Conservation (phyloP, 305 asterid genomes). For the Salvia sclarea region DNA sequence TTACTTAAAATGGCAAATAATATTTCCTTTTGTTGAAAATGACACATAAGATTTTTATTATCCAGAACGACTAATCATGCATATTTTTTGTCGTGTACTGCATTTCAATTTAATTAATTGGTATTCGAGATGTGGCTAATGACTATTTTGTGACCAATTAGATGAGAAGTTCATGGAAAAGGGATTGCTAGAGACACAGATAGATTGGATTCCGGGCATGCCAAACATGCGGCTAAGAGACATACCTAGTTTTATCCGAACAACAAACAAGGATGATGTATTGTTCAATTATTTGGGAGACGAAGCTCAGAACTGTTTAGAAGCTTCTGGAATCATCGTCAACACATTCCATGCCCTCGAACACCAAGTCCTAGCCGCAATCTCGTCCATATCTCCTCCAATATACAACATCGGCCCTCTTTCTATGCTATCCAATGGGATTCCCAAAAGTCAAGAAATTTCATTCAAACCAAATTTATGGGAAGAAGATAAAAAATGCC, state of each 20-base stretch:
- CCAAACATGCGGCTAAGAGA: conserved; percentile 37
- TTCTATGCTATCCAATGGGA: background rate
- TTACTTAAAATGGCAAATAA: too few relatives aligned
- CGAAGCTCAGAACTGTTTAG: conserved; percentile 35
- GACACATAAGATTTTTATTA: too few relatives aligned
- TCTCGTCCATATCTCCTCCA: conserved; percentile 26
- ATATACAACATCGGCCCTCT: conserved; percentile 40
- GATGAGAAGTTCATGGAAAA: conserved; percentile 27
- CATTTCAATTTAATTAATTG: too few relatives aligned
- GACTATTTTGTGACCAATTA: background rate
- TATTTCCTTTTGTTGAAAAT: too few relatives aligned
- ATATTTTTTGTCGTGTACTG: too few relatives aligned
- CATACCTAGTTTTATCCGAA: conserved; percentile 38
- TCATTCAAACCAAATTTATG: conserved; percentile 32
- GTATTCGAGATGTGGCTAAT: too few relatives aligned
- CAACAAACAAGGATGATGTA: conserved; percentile 36
- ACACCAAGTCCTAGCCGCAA: conserved; percentile 29
- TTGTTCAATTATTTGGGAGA: conserved; percentile 35
- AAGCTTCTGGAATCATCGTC: conserved; percentile 41
- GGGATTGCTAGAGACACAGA: conserved; percentile 18
- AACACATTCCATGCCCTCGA: conserved; percentile 45
- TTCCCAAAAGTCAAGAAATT: conserved; percentile 15
- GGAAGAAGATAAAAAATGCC: conserved; percentile 39
- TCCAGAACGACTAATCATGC: too few relatives aligned
- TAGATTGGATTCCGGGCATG: conserved; percentile 42